These are phyloP conservation scores for Podila horticola DNA, from an alignment of 192 early-diverging fungal species.

Conservation along the genomic window DNA sequence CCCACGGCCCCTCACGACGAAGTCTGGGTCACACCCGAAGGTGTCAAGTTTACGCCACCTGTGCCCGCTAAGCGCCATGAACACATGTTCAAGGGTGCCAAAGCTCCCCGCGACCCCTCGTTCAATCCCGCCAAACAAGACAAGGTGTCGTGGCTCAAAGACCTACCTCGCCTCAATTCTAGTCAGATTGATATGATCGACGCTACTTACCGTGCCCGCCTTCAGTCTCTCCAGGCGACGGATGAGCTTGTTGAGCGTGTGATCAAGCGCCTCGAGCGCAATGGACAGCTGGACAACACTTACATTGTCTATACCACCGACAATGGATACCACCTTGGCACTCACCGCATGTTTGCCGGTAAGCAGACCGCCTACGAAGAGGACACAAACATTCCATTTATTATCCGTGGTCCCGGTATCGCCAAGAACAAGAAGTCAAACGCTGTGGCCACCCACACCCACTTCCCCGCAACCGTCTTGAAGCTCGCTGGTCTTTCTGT, in stretches of 20 bases:
- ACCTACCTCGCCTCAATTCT: slow-evolving; percentile 53
- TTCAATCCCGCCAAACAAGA: slow-evolving; percentile 65
- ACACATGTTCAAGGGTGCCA: slow-evolving; percentile 61
- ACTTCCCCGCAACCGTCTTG: slow-evolving; percentile 70
- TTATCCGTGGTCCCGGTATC: slow-evolving; percentile 73
- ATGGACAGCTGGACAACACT: slow-evolving; percentile 67
- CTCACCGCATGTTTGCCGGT: slow-evolving; percentile 69
- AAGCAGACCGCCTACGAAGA: slow-evolving; percentile 71
- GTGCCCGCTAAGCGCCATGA: slow-evolving; percentile 69
- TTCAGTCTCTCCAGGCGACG: slow-evolving; percentile 67
- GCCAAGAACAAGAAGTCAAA: slow-evolving; percentile 52
- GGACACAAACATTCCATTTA: slow-evolving; percentile 70
- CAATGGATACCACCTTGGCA: slow-evolving; percentile 77
- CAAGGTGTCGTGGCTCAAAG: slow-evolving; percentile 64
- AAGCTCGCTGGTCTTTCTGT: slow-evolving; percentile 58
- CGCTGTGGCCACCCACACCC: slow-evolving; percentile 63
- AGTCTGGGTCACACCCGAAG: slow-evolving; percentile 41
- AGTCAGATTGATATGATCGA: slow-evolving; percentile 55
- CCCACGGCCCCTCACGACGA: slow-evolving; percentile 72
- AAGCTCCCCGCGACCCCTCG: slow-evolving; percentile 63
- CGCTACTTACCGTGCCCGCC: slow-evolving; percentile 61
- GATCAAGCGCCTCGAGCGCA: slow-evolving; percentile 57
- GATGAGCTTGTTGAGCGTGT: slow-evolving; percentile 70
- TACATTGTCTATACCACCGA: slow-evolving; percentile 73
- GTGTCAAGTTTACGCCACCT: slow-evolving; percentile 56